phyloP scores from a whole-genome alignment of 2,329 filamentous ascomycete species.

The Trichoderma koningiopsis region DNA sequence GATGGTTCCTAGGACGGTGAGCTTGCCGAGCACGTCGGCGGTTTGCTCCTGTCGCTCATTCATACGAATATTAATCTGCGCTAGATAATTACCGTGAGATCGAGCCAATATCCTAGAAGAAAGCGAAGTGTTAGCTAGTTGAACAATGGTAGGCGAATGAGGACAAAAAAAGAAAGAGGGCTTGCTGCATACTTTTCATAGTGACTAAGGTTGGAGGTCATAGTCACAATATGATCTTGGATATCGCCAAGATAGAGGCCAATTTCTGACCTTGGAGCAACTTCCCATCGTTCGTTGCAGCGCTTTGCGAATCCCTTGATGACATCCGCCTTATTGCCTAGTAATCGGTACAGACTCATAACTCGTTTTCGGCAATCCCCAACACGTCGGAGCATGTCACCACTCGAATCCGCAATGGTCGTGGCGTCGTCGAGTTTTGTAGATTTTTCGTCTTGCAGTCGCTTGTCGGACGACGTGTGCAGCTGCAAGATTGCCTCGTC shows the following conservation, averaged over 20 bases:
- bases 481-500: slow-evolving; percentile 87
- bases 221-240: slow-evolving; percentile 98
- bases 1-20: slow-evolving; percentile 95
- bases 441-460: slow-evolving; percentile 44
- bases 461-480: slow-evolving; percentile 61
- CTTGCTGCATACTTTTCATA: slow-evolving; percentile 78
- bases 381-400: slow-evolving; percentile 88
- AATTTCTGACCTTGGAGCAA: slow-evolving; percentile 92
- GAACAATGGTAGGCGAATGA: neutral
- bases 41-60: slow-evolving; percentile 97
- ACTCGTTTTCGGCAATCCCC: slow-evolving; percentile 96
- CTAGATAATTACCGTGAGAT: slow-evolving; percentile 96
- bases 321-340: slow-evolving; percentile 97
- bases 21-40: slow-evolving; percentile 88
- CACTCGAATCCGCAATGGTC: slow-evolving; percentile 51
- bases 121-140: neutral
- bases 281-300: slow-evolving; percentile 97
- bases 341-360: slow-evolving; percentile 88
- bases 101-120: slow-evolving; percentile 74
- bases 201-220: slow-evolving; percentile 94
- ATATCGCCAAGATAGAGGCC: slow-evolving; percentile 98
- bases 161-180: neutral
- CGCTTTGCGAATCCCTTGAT: slow-evolving; percentile 99
- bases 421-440: slow-evolving; percentile 52
- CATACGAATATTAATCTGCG: slow-evolving; percentile 98